phyloP scores from a whole-genome alignment of 2,329 filamentous ascomycete species.

The Cytospora piceicola region DNA sequence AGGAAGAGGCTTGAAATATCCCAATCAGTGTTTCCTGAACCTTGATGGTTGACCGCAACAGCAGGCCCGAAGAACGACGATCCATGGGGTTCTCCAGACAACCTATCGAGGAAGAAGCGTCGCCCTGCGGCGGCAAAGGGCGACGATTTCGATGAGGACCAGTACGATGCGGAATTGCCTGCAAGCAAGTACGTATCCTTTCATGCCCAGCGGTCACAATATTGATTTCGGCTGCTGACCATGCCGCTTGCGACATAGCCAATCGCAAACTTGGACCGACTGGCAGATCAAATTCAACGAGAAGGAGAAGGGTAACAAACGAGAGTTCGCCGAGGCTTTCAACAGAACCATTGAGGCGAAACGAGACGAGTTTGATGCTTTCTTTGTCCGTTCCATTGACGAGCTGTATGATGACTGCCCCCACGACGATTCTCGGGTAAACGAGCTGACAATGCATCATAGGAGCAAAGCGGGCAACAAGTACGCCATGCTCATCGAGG shows the following conservation, averaged over 20 bases:
- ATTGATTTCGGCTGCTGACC: neutral
- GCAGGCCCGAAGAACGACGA: constrained; percentile 11
- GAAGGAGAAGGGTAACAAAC: constrained; percentile 33
- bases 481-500: constrained; percentile 21
- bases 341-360: constrained; percentile 20
- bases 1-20: neutral
- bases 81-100: constrained; percentile 6
- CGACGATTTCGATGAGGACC: neutral
- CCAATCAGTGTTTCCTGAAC: too few relatives aligned
- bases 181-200: constrained; percentile 7
- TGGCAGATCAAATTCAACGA: constrained; percentile 31
- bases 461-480: constrained; percentile 18
- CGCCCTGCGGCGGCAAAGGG: neutral
- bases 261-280: constrained; percentile 20
- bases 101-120: constrained; percentile 19
- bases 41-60: neutral
- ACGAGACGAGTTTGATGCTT: constrained; percentile 31
- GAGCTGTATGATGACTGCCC: constrained; percentile 36
- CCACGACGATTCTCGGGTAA: neutral
- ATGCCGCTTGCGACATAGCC: neutral
- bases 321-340: constrained; percentile 32
- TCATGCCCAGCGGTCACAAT: too few relatives aligned
- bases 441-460: neutral
- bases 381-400: constrained; percentile 35
- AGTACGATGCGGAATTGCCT: neutral